phyloP scores from a whole-genome alignment of 2,329 filamentous ascomycete genomes.

The Fusarium poae region DNA sequence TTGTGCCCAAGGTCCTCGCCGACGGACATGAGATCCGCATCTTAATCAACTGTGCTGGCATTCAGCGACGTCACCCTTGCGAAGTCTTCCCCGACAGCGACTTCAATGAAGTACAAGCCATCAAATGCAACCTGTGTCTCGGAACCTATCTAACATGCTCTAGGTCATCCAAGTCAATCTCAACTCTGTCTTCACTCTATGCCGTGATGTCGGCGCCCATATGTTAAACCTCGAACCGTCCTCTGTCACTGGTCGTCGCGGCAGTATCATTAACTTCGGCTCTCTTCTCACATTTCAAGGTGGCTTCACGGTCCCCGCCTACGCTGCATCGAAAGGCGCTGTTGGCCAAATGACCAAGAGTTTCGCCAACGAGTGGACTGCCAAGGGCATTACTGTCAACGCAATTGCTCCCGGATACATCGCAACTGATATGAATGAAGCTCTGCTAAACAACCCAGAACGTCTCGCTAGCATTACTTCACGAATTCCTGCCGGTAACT shows the following conservation, averaged over 20 bases:
- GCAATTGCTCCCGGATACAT: constrained; percentile 92
- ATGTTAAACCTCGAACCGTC: constrained; percentile 73
- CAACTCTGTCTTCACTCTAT: constrained; percentile 81
- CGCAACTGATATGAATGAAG: constrained; percentile 93
- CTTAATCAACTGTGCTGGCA: constrained; percentile 87
- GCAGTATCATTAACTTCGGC: constrained; percentile 86
- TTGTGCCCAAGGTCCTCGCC: constrained; percentile 71
- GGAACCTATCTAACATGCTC: constrained; percentile 4
- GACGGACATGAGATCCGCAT: constrained; percentile 78
- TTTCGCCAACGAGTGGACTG: constrained; percentile 87
- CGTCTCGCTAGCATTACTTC: constrained; percentile 80
- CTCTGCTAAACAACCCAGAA: constrained; percentile 78
- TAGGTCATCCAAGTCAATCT: constrained; percentile 89
- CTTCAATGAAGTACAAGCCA: constrained; percentile 72
- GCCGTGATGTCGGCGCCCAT: constrained; percentile 82
- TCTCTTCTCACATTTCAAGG: constrained; percentile 87
- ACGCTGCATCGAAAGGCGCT: constrained; percentile 87
- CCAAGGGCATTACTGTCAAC: constrained; percentile 85
- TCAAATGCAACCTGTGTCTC: background rate
- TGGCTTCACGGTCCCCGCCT: constrained; percentile 88
- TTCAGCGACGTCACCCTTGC: constrained; percentile 82
- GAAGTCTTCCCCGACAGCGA: constrained; percentile 81
- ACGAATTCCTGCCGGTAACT: constrained; percentile 85
- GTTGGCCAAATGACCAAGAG: constrained; percentile 88
- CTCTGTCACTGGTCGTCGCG: constrained; percentile 66